phyloP scores from a whole-genome alignment of 2,329 filamentous ascomycete species.

The Colletotrichum liaoningense region DNA sequence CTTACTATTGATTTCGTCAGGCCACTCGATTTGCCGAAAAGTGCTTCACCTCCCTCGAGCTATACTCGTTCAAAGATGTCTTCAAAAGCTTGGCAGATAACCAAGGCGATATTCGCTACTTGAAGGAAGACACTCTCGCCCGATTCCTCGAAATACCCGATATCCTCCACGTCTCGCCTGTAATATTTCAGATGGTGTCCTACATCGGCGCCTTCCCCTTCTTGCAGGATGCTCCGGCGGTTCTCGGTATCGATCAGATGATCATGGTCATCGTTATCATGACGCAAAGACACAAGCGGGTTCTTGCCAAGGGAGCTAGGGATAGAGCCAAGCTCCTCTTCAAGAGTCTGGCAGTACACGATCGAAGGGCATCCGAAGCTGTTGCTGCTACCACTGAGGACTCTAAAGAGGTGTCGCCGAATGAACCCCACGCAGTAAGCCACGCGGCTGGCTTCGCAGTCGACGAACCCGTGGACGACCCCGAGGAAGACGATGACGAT shows the following conservation, averaged over 20 bases:
- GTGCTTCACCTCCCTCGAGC: constrained; percentile 77
- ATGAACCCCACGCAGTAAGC: not conserved
- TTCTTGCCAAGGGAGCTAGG: constrained; percentile 67
- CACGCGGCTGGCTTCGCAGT: constrained; percentile 56
- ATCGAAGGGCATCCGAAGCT: constrained; percentile 62
- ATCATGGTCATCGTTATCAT: constrained; percentile 79
- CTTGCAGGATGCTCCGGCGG: constrained; percentile 75
- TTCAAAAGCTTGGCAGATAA: constrained; percentile 77
- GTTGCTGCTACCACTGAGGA: constrained; percentile 24
- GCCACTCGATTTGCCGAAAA: constrained; percentile 74
- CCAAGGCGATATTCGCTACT: constrained; percentile 70
- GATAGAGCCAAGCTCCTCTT: constrained; percentile 75
- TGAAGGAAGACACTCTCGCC: constrained; percentile 77
- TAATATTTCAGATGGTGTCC: constrained; percentile 78
- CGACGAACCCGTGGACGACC: constrained; percentile 56
- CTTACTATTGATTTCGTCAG: constrained; percentile 48
- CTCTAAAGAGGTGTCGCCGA: constrained; percentile 34
- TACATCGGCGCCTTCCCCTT: constrained; percentile 82
- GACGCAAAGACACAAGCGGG: constrained; percentile 75
- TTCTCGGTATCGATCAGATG: constrained; percentile 76
- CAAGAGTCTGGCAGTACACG: constrained; percentile 77
- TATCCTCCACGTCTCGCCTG: constrained; percentile 72
- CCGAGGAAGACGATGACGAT: constrained; percentile 68
- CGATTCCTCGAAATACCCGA: constrained; percentile 81
- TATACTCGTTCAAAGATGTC: constrained; percentile 80